Evolutionary conservation across 257 asterid genomes (phyloP).

Genomic region (Ajuga chamaepitys): DNA sequence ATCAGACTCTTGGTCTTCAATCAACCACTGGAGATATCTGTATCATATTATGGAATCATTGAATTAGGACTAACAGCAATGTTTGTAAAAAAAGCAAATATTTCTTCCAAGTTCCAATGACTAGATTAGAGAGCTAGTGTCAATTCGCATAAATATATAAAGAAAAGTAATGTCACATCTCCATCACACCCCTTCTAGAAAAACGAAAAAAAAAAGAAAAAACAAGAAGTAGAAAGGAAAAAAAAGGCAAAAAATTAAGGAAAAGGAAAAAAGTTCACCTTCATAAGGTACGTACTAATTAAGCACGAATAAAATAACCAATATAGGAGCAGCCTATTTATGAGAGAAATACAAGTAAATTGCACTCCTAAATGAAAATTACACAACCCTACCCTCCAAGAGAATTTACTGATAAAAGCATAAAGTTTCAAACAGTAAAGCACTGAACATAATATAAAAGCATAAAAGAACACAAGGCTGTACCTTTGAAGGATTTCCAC

Average conservation of each 20-base stretch:
- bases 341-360: neutral
- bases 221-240: neutral
- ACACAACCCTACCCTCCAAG: neutral
- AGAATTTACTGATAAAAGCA: neutral
- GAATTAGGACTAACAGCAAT: neutral
- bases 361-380: neutral
- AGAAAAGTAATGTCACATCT: neutral
- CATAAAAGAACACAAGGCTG: slow-evolving; percentile 5
- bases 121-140: neutral
- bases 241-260: neutral
- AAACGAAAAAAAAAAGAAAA: neutral
- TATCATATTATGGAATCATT: slow-evolving; percentile 7
- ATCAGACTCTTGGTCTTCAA: slow-evolving; percentile 83
- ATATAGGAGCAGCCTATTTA: neutral
- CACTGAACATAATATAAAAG: neutral
- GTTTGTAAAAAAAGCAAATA: neutral
- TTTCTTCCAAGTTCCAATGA: no score
- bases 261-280: neutral
- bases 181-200: neutral
- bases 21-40: slow-evolving; percentile 98
- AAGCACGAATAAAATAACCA: neutral
- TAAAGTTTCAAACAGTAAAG: neutral
- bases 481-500: slow-evolving; percentile 93
- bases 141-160: neutral
- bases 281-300: neutral